Conservation (phyloP, 2,329 filamentous ascomycete species). For the Fusarium burgessii region DNA sequence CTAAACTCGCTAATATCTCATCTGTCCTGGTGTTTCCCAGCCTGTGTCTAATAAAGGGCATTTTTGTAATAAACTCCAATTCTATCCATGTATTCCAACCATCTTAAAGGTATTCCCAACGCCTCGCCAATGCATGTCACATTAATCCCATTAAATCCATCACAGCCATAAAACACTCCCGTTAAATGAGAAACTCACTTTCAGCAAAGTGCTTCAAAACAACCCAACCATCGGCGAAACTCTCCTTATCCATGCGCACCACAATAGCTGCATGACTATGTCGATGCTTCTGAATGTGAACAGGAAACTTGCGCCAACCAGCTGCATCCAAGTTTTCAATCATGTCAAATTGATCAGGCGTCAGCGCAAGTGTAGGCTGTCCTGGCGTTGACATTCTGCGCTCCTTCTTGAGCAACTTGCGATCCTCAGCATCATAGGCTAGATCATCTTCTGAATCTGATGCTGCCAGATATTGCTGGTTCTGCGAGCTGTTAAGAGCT, state of each 20-base stretch:
- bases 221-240: slow-evolving; percentile 80
- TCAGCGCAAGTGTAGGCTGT: slow-evolving; percentile 80
- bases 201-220: slow-evolving; percentile 86
- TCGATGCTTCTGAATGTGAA: slow-evolving; percentile 80
- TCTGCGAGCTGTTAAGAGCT: slow-evolving; percentile 74
- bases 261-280: slow-evolving; percentile 94
- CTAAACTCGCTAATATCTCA: not conserved
- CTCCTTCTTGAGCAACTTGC: slow-evolving; percentile 56
- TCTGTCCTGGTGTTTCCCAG: not conserved
- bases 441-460: slow-evolving; percentile 61
- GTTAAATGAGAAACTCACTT: slow-evolving; percentile 70
- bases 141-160: slow-evolving; percentile 4
- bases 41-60: not conserved
- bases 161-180: not conserved
- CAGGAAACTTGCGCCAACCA: slow-evolving; percentile 73
- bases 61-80: not conserved
- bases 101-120: slow-evolving; percentile 8
- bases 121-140: slow-evolving; percentile 19
- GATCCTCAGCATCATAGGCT: slow-evolving; percentile 52
- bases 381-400: slow-evolving; percentile 57
- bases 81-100: slow-evolving; percentile 8
- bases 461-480: slow-evolving; percentile 76
- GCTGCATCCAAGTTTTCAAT: slow-evolving; percentile 79
- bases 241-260: slow-evolving; percentile 74
- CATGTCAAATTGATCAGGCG: slow-evolving; percentile 85